Base-by-base conservation (phyloP, 805 yeast species). In the Blastobotrys robertii region DNA sequence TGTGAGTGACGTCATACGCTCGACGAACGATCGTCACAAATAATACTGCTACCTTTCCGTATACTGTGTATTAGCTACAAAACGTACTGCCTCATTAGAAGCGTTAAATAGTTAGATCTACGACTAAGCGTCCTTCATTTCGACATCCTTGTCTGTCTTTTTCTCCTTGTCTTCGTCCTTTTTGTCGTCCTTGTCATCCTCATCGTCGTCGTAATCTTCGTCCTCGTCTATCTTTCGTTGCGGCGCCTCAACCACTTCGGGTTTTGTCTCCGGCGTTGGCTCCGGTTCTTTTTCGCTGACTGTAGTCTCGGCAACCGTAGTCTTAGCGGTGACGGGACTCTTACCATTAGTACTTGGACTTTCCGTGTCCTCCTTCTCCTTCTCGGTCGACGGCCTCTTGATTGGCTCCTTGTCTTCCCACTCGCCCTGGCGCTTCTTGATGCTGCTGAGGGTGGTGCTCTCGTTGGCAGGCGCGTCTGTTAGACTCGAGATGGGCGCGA, bases 151-250 rank as follows among this genome's bases (percentile, higher is more conserved):
- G 10, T 33, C 35, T 11, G 16, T 13, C 35, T 33, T 13, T 13
- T 33, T 12, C 12, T 33, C 15, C 12, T 10, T 33, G 13, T 33
- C 15, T n/a, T 33, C 35, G 15, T 33, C 35, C 6, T 33, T 33
- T 15, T 33, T 37, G 19, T 37, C 25, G 32, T 37, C 25, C 8
- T 44, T 38, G 19, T 43, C 48, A 32, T 48, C 51, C 3, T 55
- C 59, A 8, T 45, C 58, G 43, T 59, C 72, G 48, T 71, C 76
- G 50, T 69, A 69, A 47, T 69, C 63, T 40, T 66, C 68, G 44
- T 69, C 73, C 45, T 67, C 73, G 41, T 66, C 72, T 15, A 69
- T 63, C 44, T 64, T 58, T 42, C 73, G 58, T 32, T 55, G 59
- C 12, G 57, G 56, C 11, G 55, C 53, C 41, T 57, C 60, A 4